A percentile compares a stretch with the other conserved stretches of the same genome.
Conservation (phyloP, 805 yeast species). For the Metschnikowia chrysomelidarum region DNA sequence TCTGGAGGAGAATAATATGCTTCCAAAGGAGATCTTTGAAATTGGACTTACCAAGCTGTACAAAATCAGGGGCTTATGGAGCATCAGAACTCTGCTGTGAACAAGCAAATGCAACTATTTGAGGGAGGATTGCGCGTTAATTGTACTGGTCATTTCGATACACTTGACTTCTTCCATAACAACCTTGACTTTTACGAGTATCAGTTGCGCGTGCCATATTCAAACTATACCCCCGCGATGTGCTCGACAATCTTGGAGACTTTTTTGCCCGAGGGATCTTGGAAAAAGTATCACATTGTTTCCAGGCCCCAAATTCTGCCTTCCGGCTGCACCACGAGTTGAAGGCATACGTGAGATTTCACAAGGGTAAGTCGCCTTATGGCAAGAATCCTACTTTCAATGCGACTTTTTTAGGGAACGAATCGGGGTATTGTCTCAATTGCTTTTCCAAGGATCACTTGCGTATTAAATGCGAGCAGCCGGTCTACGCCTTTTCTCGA, state of each 20-base stretch:
- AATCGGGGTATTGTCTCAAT: slow-evolving; percentile 2
- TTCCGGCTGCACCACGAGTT: slow-evolving; percentile 1
- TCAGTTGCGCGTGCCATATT: background rate
- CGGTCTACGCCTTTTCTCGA: too few relatives aligned
- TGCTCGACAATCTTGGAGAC: background rate
- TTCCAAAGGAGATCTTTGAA: background rate
- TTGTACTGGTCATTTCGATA: background rate
- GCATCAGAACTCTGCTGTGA: too few relatives aligned
- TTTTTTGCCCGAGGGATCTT: background rate
- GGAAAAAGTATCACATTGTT: background rate
- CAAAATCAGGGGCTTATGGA: background rate
- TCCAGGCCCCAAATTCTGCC: slow-evolving; percentile 1
- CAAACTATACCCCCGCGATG: background rate
- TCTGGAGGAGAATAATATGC: too few relatives aligned
- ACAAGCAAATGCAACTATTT: background rate
- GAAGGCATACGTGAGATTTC: background rate
- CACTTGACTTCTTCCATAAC: background rate
- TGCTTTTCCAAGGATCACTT: slow-evolving; percentile 1
- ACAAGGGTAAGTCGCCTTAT: background rate
- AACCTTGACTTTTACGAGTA: background rate
- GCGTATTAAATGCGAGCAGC: too few relatives aligned
- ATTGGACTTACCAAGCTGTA: background rate
- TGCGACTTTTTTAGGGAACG: too few relatives aligned
- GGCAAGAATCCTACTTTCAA: too few relatives aligned
- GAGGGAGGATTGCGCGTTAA: background rate